Conservation (phyloP, 2,329 filamentous ascomycete species). For the Neophaeococcomyces aloes region DNA sequence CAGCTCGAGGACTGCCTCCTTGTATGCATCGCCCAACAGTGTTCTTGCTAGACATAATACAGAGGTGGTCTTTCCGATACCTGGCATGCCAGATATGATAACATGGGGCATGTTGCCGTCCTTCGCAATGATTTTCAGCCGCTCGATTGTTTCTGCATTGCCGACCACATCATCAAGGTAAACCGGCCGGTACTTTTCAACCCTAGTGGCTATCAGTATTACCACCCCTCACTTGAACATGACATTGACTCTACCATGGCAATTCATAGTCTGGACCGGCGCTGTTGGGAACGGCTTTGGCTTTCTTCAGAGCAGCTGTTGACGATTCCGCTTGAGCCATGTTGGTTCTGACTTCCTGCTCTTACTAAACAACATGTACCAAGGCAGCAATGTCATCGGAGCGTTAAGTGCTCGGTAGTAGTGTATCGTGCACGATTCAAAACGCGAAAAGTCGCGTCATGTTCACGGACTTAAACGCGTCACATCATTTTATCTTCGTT, state of each 20-base stretch:
- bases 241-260: constrained; percentile 29
- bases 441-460: too few species aligned
- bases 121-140: constrained; percentile 93
- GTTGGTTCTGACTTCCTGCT: too few species aligned
- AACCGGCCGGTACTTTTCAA: constrained; percentile 93
- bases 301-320: constrained; percentile 32
- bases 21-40: constrained; percentile 83
- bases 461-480: too few species aligned
- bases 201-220: constrained; percentile 46
- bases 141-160: constrained; percentile 94
- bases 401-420: too few species aligned
- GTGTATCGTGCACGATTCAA: too few species aligned
- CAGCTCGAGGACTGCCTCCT: constrained; percentile 90
- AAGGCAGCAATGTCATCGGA: too few species aligned
- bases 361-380: too few species aligned
- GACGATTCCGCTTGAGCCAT: constrained; percentile 37
- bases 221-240: constrained; percentile 5
- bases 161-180: constrained; percentile 95
- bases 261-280: constrained; percentile 38
- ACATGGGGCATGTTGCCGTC: constrained; percentile 99
- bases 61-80: constrained; percentile 96
- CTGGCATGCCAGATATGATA: constrained; percentile 98
- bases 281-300: constrained; percentile 30
- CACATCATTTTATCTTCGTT: too few species aligned
- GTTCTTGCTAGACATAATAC: constrained; percentile 87